Conservation (phyloP, 495 filamentous ascomycete genomes). For the Massariosphaeria phaeospora region DNA sequence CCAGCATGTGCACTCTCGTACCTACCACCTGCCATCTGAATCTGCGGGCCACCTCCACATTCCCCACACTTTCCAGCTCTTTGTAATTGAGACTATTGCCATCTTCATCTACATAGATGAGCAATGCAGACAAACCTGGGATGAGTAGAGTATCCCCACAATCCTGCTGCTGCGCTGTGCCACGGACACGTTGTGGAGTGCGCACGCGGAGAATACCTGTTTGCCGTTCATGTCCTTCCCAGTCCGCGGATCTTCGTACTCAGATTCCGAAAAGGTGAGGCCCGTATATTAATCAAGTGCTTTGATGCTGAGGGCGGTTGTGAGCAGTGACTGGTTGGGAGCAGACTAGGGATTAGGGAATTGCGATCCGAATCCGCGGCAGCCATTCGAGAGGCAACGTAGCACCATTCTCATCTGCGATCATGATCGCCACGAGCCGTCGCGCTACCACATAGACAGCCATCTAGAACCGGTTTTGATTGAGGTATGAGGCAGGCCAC, state of each 20-base stretch:
- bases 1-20: no score
- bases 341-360: neutral
- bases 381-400: neutral
- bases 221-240: neutral
- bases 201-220: slow-evolving; percentile 26
- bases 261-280: neutral
- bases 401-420: neutral
- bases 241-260: slow-evolving; percentile 1
- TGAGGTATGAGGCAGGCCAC: slow-evolving; percentile 2
- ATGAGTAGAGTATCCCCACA: slow-evolving; percentile 21
- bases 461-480: slow-evolving; percentile 27
- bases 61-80: slow-evolving; percentile 18
- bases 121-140: slow-evolving; percentile 18
- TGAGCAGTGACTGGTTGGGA: neutral
- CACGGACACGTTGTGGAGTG: slow-evolving; percentile 7
- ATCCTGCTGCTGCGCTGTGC: slow-evolving; percentile 6
- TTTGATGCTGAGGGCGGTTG: neutral
- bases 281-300: slow-evolving; percentile 15
- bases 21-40: slow-evolving; percentile 5
- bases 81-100: neutral
- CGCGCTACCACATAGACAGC: slow-evolving; percentile 15
- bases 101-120: slow-evolving; percentile 20
- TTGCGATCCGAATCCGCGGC: slow-evolving; percentile 14
- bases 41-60: slow-evolving; percentile 21
- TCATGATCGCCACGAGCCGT: slow-evolving; percentile 13